A percentile compares a stretch with the other conserved stretches of the same genome.
Conservation (phyloP, 78 protist species). For the Dictyostelium purpureum region DNA sequence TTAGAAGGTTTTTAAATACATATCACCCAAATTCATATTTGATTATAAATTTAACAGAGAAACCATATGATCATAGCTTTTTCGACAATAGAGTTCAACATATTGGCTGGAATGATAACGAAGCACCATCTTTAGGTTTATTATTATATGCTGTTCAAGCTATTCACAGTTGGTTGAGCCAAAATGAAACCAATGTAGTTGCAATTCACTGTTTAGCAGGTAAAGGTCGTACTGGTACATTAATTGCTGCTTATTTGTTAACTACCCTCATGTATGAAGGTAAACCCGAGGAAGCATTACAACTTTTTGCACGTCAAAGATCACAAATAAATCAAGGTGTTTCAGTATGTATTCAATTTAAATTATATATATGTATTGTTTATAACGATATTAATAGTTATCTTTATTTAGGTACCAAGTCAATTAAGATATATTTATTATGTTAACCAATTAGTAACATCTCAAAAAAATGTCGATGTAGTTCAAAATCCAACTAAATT, state of each 20-base stretch:
- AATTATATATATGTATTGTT: too few relatives aligned
- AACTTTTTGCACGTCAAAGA: conserved; percentile 32
- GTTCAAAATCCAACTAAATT: conserved; percentile 34
- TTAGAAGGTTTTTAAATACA: conserved; percentile 33
- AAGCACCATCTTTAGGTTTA: conserved; percentile 63
- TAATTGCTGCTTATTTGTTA: conserved; percentile 53
- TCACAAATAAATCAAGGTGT: conserved; percentile 31
- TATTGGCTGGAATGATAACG: conserved; percentile 68
- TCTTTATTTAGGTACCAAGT: background rate
- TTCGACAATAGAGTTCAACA: conserved; percentile 20
- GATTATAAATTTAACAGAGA: conserved; percentile 72
- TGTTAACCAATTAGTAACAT: conserved; percentile 2
- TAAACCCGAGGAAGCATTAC: background rate
- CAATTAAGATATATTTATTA: conserved; percentile 47
- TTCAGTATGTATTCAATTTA: conserved; percentile 5
- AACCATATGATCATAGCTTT: background rate
- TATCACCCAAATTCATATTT: conserved; percentile 54
- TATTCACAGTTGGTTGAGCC: conserved; percentile 64
- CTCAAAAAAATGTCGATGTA: background rate
- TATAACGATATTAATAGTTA: too few relatives aligned
- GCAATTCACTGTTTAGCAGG: conserved; percentile 83
- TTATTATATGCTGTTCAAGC: conserved; percentile 49
- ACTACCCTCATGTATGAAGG: conserved; percentile 22
- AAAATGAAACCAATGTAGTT: conserved; percentile 41
- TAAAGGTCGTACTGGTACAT: conserved; percentile 67